phyloP scores from a whole-genome alignment of 2,329 filamentous ascomycete genomes.

The Xylariaceae sp. region DNA sequence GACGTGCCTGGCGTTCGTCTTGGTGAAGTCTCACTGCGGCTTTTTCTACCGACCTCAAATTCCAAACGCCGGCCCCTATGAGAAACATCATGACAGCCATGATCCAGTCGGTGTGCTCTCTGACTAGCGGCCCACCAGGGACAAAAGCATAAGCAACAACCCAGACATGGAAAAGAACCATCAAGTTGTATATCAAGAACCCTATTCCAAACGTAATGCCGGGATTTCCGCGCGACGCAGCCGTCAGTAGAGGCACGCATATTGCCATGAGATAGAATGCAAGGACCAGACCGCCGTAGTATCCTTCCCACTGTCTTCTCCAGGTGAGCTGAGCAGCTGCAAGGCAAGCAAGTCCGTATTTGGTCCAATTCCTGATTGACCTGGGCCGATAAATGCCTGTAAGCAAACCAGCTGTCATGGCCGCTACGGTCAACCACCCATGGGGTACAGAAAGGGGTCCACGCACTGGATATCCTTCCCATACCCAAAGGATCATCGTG shows the following conservation, averaged over 20 bases:
- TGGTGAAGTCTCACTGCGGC: neutral
- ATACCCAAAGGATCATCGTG: conserved; percentile 98
- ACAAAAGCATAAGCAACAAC: conserved; percentile 98
- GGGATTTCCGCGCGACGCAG: conserved; percentile 72
- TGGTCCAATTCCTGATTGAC: conserved; percentile 72
- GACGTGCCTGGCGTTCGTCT: conserved; percentile 31
- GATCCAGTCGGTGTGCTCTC: conserved; percentile 94
- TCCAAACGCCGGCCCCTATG: conserved; percentile 81
- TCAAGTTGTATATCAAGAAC: conserved; percentile 86
- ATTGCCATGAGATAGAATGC: conserved; percentile 80
- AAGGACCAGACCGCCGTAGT: conserved; percentile 73
- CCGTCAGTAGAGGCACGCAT: conserved; percentile 68
- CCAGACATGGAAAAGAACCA: conserved; percentile 98
- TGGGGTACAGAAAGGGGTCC: conserved; percentile 88
- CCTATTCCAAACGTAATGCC: conserved; percentile 80
- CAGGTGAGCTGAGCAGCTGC: conserved; percentile 76
- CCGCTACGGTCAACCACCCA: conserved; percentile 77
- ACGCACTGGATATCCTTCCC: conserved; percentile 90
- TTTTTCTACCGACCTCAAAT: conserved; percentile 45
- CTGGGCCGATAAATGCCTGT: conserved; percentile 70
- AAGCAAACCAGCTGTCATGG: conserved; percentile 79
- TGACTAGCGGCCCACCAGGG: conserved; percentile 84
- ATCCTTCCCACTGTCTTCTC: conserved; percentile 81
- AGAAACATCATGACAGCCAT: conserved; percentile 82
- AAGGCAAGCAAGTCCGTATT: conserved; percentile 71